Base-by-base conservation (phyloP, 768 basidiomycete species). In the Suillus brevipes region DNA sequence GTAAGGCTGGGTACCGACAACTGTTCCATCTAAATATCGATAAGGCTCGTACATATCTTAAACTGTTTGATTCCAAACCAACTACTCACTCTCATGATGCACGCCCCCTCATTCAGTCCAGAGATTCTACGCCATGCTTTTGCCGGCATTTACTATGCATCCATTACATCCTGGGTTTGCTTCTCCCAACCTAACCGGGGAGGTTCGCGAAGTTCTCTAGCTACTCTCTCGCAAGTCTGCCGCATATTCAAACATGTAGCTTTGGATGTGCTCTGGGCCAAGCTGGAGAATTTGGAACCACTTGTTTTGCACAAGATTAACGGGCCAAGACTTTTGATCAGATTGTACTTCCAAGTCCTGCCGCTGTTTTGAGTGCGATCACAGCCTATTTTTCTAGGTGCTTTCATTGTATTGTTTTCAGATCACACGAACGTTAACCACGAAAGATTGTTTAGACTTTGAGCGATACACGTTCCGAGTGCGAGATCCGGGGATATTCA, bases 181-280 rank as follows among this genome's bases (percentile, higher is more conserved):
- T 10, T 12, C 34, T 4, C 7, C 6, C 53, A 20, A 56, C 53
- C 53, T 36, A 12, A 37, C 1, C 14, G 37, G 2, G 4, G 5
- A 20, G 31, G 10, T 3, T 23, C 56, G 2, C 37, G 8, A 38
- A 9, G 37, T 40, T 40, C 37, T 28, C 18, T 58, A 14, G 37
- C 16, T 18, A 16, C 14, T 18, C 38, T 40, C 38, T 58, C 37
- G 25, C 25, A 38, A 28, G 25, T 40, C 38, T 72, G 70, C 59
- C 64, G 8, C n/a, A 20, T 65, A 9, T 70, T 73, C 65, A 71
- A 61, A 23, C 60, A 67, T 0, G 57, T 64, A 7, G 68, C 68
- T 3, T 23, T 73, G 12, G 55, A 68, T 28, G 45, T 65, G 53
- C 55, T 70, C 6, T 72, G 65, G 70, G 42, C 49, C 0, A 47